Evolutionary conservation across 106 monocot species (phyloP).

Genomic region (Posidonia australis): DNA sequence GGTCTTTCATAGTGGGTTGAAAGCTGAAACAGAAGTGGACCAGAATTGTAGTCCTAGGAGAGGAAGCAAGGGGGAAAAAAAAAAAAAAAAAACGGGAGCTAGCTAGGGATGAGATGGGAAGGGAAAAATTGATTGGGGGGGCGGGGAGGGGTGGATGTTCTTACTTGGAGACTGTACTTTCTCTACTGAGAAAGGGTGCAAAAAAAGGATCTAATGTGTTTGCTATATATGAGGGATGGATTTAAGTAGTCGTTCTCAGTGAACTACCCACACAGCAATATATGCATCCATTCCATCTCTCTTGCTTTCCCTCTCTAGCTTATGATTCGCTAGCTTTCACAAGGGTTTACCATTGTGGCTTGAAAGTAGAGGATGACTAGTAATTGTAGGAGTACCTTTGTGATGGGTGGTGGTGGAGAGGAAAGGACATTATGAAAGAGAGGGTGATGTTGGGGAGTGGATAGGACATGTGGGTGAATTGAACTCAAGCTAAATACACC

Average conservation of each 20-base stretch:
- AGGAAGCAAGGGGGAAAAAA: not conserved
- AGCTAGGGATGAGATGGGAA: not conserved
- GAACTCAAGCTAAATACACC: slow-evolving; percentile 1
- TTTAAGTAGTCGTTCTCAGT: not conserved
- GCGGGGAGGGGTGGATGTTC: not conserved
- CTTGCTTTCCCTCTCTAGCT: too few relatives aligned
- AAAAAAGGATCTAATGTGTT: slow-evolving; percentile 1
- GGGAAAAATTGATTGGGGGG: not conserved
- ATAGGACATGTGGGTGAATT: not conserved
- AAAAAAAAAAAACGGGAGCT: not conserved
- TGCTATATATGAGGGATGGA: too few relatives aligned
- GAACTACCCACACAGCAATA: not conserved
- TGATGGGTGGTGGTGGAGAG: too few relatives aligned
- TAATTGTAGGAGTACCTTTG: too few relatives aligned
- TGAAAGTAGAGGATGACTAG: too few relatives aligned
- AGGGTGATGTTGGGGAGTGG: not conserved
- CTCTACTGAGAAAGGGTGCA: not conserved
- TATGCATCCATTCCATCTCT: too few relatives aligned
- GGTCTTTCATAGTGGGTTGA: too few relatives aligned
- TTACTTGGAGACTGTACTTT: not conserved
- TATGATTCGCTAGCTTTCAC: too few relatives aligned
- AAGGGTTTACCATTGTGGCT: too few relatives aligned
- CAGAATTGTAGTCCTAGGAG: slow-evolving; percentile 2
- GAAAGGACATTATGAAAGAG: too few relatives aligned
- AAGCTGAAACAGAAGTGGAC: slow-evolving; percentile 2